phyloP scores from a whole-genome alignment of 169 alveolate genomes.

The Plasmodium chabaudi region DNA sequence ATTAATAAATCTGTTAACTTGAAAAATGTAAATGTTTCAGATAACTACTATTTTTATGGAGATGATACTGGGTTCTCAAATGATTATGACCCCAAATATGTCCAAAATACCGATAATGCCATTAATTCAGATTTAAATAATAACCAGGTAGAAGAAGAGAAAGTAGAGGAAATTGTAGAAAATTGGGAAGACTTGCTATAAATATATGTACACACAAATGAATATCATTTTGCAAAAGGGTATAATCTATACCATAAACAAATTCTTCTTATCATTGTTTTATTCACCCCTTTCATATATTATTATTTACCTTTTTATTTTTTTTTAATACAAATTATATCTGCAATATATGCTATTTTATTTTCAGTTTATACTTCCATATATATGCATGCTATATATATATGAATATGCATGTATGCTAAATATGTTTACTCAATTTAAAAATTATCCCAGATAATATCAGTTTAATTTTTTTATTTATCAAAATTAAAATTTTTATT shows the following conservation, averaged over 20 bases:
- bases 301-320: background rate
- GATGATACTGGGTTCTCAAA: constrained; percentile 66
- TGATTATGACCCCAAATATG: constrained; percentile 55
- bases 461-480: constrained; percentile 10
- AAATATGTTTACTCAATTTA: constrained; percentile 10
- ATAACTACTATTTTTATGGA: constrained; percentile 45
- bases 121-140: constrained; percentile 7
- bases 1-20: constrained; percentile 74
- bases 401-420: background rate
- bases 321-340: background rate
- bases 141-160: constrained; percentile 35
- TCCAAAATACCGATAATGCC: constrained; percentile 5
- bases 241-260: background rate
- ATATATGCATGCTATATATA: background rate
- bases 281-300: background rate
- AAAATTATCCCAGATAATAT: constrained; percentile 1
- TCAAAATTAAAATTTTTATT: constrained; percentile 28
- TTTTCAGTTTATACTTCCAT: background rate
- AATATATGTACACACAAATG: background rate
- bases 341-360: background rate
- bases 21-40: constrained; percentile 20
- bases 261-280: background rate
- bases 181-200: constrained; percentile 71
- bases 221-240: constrained; percentile 1
- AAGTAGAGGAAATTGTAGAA: constrained; percentile 70